Evolutionary conservation across 2,329 filamentous ascomycete genomes (phyloP).

Genomic region (Lecanosticta acicola): DNA sequence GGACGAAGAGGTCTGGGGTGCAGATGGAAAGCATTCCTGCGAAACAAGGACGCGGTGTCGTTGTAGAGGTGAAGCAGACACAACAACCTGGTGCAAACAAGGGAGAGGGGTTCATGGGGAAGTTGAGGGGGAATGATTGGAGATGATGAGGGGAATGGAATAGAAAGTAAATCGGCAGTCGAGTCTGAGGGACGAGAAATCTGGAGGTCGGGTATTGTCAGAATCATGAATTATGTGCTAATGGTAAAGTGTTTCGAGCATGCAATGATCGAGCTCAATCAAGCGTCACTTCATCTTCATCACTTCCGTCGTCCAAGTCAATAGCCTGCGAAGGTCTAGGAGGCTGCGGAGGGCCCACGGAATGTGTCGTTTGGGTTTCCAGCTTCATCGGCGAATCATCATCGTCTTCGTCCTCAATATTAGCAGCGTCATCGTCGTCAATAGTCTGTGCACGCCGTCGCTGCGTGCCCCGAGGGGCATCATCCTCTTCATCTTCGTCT

Average conservation of each 20-base stretch:
- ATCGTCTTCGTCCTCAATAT: conserved; percentile 20
- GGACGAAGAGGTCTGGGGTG: conserved; percentile 20
- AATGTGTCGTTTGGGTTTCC: conserved; percentile 13
- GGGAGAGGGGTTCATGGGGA: conserved; percentile 4
- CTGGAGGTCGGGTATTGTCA: conserved; percentile 4
- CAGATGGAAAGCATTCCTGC: conserved; percentile 15
- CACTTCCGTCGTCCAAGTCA: conserved; percentile 16
- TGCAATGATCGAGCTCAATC: not conserved
- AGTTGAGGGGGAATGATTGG: conserved; percentile 26
- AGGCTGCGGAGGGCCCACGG: conserved; percentile 2
- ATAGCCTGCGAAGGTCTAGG: conserved; percentile 14
- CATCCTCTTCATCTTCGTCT: conserved; percentile 27
- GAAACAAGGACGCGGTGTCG: conserved; percentile 25
- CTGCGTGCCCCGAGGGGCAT: conserved; percentile 19
- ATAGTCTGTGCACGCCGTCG: conserved; percentile 24
- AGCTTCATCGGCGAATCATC: conserved; percentile 14
- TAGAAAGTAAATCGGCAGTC: too few relatives aligned
- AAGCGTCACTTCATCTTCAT: conserved; percentile 16
- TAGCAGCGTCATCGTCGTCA: conserved; percentile 25
- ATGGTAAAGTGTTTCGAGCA: too few relatives aligned
- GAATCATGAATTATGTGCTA: not conserved
- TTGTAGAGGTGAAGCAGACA: conserved; percentile 25
- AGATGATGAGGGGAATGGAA: conserved; percentile 15
- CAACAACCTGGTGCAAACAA: too few relatives aligned
- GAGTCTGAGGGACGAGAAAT: conserved; percentile 27